Percentiles rank a stretch among this genome's conserved stretches.
Evolutionary conservation across 208 protist genomes (phyloP).

Genomic region (Leishmania guyanensis): DNA sequence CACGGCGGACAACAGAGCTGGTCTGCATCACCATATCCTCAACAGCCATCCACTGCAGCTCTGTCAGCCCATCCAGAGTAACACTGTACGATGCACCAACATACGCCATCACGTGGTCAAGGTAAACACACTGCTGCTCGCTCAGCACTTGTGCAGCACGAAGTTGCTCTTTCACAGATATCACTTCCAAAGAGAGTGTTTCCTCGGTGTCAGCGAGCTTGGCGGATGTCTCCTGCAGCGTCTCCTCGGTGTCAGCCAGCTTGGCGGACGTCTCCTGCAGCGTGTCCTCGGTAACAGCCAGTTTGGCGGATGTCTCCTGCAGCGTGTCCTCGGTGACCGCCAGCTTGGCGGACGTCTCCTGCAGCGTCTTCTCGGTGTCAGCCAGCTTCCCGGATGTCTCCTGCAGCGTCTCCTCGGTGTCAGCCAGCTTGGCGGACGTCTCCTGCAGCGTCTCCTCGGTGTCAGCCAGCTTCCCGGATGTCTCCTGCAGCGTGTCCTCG

Average conservation of each 20-base stretch:
- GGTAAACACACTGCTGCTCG: conserved; percentile 20
- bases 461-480: too few species aligned
- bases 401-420: conserved; percentile 33
- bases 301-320: conserved; percentile 30
- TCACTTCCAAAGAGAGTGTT: conserved; percentile 24
- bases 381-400: conserved; percentile 31
- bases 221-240: conserved; percentile 31
- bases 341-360: conserved; percentile 6
- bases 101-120: conserved; percentile 31
- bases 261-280: conserved; percentile 11
- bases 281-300: conserved; percentile 8
- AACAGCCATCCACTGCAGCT: conserved; percentile 35
- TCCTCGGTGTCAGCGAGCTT: conserved; percentile 41
- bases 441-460: conserved; percentile 39
- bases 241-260: conserved; percentile 28
- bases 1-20: conserved; percentile 18
- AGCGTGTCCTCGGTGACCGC: conserved; percentile 26
- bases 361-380: conserved; percentile 2
- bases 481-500: too few species aligned
- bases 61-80: conserved; percentile 39
- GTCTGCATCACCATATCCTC: conserved; percentile 26
- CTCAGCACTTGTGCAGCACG: conserved; percentile 6
- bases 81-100: conserved; percentile 13
- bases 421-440: conserved; percentile 24
- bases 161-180: conserved; percentile 24